These are phyloP conservation scores for Remersonia thermophila DNA, from an alignment of 2,329 filamentous ascomycete species.

Conservation along the genomic window DNA sequence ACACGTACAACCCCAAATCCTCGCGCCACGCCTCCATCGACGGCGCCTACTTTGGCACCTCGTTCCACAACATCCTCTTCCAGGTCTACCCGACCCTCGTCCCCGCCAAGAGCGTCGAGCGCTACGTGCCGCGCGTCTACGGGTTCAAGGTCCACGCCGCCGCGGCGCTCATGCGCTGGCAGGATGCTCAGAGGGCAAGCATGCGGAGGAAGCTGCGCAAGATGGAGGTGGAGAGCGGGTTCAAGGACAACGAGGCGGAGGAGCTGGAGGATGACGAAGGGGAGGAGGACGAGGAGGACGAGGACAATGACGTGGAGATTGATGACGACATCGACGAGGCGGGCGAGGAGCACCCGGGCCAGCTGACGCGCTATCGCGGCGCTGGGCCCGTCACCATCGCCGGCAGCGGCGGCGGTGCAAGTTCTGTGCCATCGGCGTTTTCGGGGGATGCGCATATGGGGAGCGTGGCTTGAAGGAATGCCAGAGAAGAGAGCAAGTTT, in stretches of 20 bases:
- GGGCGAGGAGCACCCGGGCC: background rate
- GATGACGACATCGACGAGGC: constrained; percentile 22
- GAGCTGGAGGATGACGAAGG: constrained; percentile 53
- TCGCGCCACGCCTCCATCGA: constrained; percentile 91
- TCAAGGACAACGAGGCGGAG: constrained; percentile 55
- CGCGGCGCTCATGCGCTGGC: constrained; percentile 83
- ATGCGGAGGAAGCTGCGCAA: constrained; percentile 65
- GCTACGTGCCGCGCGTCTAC: constrained; percentile 84
- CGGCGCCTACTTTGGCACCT: constrained; percentile 94
- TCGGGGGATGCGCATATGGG: constrained; percentile 4
- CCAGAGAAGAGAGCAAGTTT: too few relatives aligned
- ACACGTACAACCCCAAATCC: constrained; percentile 97
- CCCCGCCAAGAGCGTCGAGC: constrained; percentile 70
- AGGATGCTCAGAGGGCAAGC: constrained; percentile 66
- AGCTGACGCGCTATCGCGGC: constrained; percentile 2
- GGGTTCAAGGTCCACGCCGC: constrained; percentile 91
- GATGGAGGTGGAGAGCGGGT: constrained; percentile 66
- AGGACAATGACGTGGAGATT: constrained; percentile 30
- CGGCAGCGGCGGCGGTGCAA: background rate
- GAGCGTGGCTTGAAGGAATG: constrained; percentile 3
- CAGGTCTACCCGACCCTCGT: constrained; percentile 91
- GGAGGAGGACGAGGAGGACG: constrained; percentile 42
- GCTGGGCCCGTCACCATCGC: background rate
- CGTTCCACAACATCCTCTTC: constrained; percentile 98
- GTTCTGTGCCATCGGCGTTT: background rate